phyloP scores from a whole-genome alignment of 441 rosid genomes.

The Raphanus hybrid region DNA sequence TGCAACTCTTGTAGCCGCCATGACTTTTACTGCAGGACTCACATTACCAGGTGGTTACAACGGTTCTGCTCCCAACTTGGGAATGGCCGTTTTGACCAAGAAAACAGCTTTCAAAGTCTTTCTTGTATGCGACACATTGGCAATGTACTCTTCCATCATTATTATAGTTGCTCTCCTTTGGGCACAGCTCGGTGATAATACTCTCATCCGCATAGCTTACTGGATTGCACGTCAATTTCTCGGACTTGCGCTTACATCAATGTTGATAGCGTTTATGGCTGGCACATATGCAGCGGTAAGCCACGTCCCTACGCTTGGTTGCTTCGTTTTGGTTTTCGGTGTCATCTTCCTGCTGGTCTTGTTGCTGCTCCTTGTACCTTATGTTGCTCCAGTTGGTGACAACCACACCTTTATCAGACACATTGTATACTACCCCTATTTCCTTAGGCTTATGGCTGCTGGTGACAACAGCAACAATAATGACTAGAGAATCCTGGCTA shows the following conservation, averaged over 20 bases:
- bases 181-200: not conserved
- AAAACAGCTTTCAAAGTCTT: constrained; percentile 1
- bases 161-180: constrained; percentile 26
- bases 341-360: not conserved
- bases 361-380: constrained; percentile 18
- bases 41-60: constrained; percentile 1
- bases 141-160: constrained; percentile 8
- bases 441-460: constrained; percentile 10
- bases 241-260: not conserved
- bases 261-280: constrained; percentile 24
- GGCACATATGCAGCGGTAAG: constrained; percentile 21
- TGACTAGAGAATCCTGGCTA: constrained; percentile 7
- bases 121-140: constrained; percentile 9
- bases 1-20: constrained; percentile 9
- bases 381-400: not conserved
- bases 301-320: constrained; percentile 18
- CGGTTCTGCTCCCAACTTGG: constrained; percentile 6
- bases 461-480: not conserved
- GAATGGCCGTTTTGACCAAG: not conserved
- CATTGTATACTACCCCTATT: constrained; percentile 19
- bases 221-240: not conserved
- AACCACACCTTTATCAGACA: not conserved
- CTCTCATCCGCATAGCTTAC: not conserved
- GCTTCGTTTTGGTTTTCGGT: constrained; percentile 6
- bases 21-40: constrained; percentile 12